Evolutionary conservation across 805 yeast species (phyloP).

Genomic region (Candida taoyuanica): DNA sequence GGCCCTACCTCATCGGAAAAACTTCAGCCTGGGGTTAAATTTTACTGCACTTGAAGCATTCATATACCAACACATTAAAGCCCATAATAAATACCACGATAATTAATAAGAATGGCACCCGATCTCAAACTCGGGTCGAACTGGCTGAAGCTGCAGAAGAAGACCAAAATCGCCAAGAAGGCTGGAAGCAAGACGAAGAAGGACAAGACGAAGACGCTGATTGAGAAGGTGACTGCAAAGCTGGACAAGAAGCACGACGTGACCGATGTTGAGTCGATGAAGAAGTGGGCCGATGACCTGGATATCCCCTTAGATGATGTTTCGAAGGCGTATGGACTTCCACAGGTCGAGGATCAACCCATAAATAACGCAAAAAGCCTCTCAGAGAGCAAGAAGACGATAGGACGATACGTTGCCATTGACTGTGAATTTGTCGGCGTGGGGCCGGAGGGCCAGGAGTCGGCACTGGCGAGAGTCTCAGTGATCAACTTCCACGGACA

Average conservation of each 20-base stretch:
- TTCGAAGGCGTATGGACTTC: slow-evolving; percentile 19
- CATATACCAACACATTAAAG: too few relatives aligned
- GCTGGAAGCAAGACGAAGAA: neutral
- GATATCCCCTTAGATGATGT: slow-evolving; percentile 25
- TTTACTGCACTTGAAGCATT: neutral
- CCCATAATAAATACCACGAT: neutral
- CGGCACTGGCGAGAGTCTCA: slow-evolving; percentile 83
- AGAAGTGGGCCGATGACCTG: slow-evolving; percentile 27
- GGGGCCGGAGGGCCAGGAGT: slow-evolving; percentile 64
- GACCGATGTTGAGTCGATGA: slow-evolving; percentile 5
- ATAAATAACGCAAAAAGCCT: slow-evolving; percentile 10
- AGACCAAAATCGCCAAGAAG: slow-evolving; percentile 6
- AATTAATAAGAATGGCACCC: slow-evolving; percentile 8
- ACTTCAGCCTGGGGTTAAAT: neutral
- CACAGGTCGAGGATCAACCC: slow-evolving; percentile 2
- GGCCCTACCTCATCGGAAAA: slow-evolving; percentile 13
- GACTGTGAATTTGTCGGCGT: slow-evolving; percentile 96
- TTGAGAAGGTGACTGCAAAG: slow-evolving; percentile 14
- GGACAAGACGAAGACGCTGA: slow-evolving; percentile 13
- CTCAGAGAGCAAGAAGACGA: slow-evolving; percentile 34
- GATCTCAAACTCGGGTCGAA: slow-evolving; percentile 15
- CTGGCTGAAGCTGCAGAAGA: slow-evolving; percentile 21
- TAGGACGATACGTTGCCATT: slow-evolving; percentile 74
- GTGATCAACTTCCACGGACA: slow-evolving; percentile 80
- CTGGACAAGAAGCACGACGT: slow-evolving; percentile 12